Percentiles rank a stretch among this genome's conserved stretches.
phyloP scores from a whole-genome alignment of 306 rosid species.

The Medicago lupulina region DNA sequence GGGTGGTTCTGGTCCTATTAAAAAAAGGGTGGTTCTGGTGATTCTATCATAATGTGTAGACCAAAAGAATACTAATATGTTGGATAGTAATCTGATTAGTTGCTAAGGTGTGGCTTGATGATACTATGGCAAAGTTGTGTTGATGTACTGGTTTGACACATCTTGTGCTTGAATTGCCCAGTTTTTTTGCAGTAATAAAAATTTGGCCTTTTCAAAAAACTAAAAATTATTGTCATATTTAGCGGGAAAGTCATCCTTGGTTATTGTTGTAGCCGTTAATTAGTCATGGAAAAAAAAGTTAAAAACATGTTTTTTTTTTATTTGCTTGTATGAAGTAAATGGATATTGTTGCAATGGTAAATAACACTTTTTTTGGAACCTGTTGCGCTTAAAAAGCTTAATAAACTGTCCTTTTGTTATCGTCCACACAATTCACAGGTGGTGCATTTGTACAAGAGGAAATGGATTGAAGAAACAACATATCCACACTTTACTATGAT shows the following conservation, averaged over 20 bases:
- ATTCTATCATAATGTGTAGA: too few species aligned
- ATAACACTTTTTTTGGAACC: conserved; percentile 11
- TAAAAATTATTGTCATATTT: background rate
- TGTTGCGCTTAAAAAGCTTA: background rate
- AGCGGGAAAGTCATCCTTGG: background rate
- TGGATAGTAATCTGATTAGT: too few species aligned
- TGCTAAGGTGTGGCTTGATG: too few species aligned
- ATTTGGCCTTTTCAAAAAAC: too few species aligned
- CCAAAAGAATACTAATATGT: too few species aligned
- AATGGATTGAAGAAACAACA: conserved; percentile 86
- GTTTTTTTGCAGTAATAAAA: too few species aligned
- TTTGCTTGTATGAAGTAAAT: conserved; percentile 28
- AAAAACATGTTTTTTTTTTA: background rate
- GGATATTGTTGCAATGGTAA: conserved; percentile 30
- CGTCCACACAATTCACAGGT: conserved; percentile 60
- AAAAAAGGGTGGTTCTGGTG: too few species aligned
- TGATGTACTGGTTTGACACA: too few species aligned
- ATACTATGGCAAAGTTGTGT: too few species aligned
- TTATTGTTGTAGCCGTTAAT: conserved; percentile 5
- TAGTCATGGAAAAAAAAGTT: background rate
- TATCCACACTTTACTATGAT: conserved; percentile 92
- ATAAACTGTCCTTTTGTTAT: conserved; percentile 26
- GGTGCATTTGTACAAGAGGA: conserved; percentile 82
- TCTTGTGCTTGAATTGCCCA: too few species aligned
- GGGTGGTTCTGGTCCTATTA: too few species aligned